A percentile compares a stretch with the other conserved stretches of the same genome.
These are phyloP conservation scores for Penicillium taxi DNA, from an alignment of 495 filamentous ascomycete genomes.

Conservation along the genomic window DNA sequence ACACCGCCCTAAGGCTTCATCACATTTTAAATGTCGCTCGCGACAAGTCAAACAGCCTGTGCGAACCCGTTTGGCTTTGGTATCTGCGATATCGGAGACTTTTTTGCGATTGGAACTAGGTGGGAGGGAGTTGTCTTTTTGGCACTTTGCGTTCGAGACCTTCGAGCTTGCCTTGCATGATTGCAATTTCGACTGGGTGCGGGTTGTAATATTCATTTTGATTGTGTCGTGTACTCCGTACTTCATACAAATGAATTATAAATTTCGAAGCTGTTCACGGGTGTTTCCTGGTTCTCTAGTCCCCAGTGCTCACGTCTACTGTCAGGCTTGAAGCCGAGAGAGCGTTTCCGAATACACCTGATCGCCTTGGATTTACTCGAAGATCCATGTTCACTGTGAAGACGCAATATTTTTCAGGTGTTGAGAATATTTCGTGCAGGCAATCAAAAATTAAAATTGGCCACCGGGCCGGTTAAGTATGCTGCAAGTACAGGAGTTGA, in stretches of 20 bases:
- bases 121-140: conserved; percentile 15
- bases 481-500: no score
- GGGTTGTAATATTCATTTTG: conserved; percentile 18
- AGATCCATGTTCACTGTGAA: conserved; percentile 23
- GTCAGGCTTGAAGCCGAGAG: conserved; percentile 5
- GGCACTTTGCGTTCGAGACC: conserved; percentile 14
- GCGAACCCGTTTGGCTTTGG: conserved; percentile 61
- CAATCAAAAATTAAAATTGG: no score
- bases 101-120: conserved; percentile 18
- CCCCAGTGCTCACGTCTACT: conserved; percentile 15
- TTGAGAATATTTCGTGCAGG: no score
- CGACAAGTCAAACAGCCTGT: conserved; percentile 75
- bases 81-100: conserved; percentile 16
- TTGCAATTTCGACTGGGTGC: conserved; percentile 10
- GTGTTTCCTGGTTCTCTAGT: conserved; percentile 10
- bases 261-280: no score
- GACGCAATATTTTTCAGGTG: no score
- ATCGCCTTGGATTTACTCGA: conserved; percentile 12
- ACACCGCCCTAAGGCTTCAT: conserved; percentile 74
- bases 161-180: conserved; percentile 7
- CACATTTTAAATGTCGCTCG: conserved; percentile 71
- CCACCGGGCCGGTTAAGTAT: no score
- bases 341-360: conserved; percentile 11
- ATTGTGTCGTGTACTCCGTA: background rate
- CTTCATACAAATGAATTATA: background rate